These are phyloP conservation scores for Blastobotrys muscicola DNA, from an alignment of 805 yeast species.

Conservation along the genomic window DNA sequence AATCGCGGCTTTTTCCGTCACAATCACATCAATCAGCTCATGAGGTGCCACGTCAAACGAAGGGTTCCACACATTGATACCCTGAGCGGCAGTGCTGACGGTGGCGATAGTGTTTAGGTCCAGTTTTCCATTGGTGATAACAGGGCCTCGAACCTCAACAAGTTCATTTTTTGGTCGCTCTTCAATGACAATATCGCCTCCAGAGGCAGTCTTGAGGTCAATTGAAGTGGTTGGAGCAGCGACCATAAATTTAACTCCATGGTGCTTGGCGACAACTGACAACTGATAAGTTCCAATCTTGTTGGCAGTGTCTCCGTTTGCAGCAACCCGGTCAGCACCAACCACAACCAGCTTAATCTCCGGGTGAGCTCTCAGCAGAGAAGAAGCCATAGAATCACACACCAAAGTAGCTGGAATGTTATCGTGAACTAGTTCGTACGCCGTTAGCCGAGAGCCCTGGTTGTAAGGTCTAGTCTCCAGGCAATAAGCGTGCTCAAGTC, in stretches of 20 bases:
- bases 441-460: slow-evolving; percentile 90
- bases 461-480: slow-evolving; percentile 94
- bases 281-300: slow-evolving; percentile 93
- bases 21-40: slow-evolving; percentile 72
- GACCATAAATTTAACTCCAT: slow-evolving; percentile 72
- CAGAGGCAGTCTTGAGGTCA: slow-evolving; percentile 55
- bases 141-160: slow-evolving; percentile 64
- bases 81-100: slow-evolving; percentile 77
- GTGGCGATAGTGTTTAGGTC: slow-evolving; percentile 32
- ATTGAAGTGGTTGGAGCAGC: slow-evolving; percentile 95
- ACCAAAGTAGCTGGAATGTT: slow-evolving; percentile 78
- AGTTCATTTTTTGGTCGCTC: slow-evolving; percentile 78
- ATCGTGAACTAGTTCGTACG: slow-evolving; percentile 82
- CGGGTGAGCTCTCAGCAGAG: slow-evolving; percentile 46
- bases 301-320: slow-evolving; percentile 92
- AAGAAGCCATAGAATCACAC: slow-evolving; percentile 87
- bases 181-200: slow-evolving; percentile 75
- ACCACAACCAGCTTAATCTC: slow-evolving; percentile 86
- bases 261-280: slow-evolving; percentile 60
- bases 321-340: slow-evolving; percentile 91
- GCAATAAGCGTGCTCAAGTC: slow-evolving; percentile 67
- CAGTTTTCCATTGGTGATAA: slow-evolving; percentile 30
- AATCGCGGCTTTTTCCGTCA: slow-evolving; percentile 66
- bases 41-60: slow-evolving; percentile 92
- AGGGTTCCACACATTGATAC: slow-evolving; percentile 88